Conservation (phyloP, 331 rosid genomes). For the Arachis monticola region DNA sequence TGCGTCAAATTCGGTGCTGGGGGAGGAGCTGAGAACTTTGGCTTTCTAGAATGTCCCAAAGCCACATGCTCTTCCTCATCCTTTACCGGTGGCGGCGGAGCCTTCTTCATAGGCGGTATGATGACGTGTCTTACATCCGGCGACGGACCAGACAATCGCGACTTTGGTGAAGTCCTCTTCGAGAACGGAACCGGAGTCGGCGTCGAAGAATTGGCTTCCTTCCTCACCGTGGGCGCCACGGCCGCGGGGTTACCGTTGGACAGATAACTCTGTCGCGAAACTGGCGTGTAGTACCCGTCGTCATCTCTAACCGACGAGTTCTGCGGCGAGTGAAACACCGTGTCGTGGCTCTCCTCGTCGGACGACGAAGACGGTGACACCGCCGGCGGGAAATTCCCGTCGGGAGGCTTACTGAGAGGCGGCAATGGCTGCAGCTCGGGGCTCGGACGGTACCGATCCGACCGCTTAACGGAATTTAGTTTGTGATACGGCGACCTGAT, state of each 20-base stretch:
- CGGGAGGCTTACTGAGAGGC: slow-evolving; percentile 61
- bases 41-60: slow-evolving; percentile 49
- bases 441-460: slow-evolving; percentile 93
- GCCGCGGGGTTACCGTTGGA: slow-evolving; percentile 41
- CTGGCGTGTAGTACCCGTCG: slow-evolving; percentile 73
- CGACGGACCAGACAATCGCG: slow-evolving; percentile 58
- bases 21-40: slow-evolving; percentile 77
- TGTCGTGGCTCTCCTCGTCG: slow-evolving; percentile 77
- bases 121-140: slow-evolving; percentile 54
- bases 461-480: slow-evolving; percentile 69
- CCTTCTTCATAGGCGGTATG: slow-evolving; percentile 49
- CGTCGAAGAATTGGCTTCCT: slow-evolving; percentile 40
- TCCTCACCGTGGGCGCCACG: slow-evolving; percentile 2
- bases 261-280: slow-evolving; percentile 60
- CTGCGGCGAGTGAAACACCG: slow-evolving; percentile 81
- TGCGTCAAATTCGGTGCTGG: slow-evolving; percentile 73
- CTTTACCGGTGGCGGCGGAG: slow-evolving; percentile 51
- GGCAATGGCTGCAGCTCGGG: slow-evolving; percentile 96
- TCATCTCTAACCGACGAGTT: slow-evolving; percentile 74
- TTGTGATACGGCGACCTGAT: slow-evolving; percentile 86
- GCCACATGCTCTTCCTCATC: slow-evolving; percentile 17
- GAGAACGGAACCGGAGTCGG: slow-evolving; percentile 64
- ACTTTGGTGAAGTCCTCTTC: slow-evolving; percentile 87
- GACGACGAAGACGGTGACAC: slow-evolving; percentile 45
- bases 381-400: slow-evolving; percentile 57